Evolutionary conservation across 2,329 filamentous ascomycete genomes (phyloP), one percentile per base, ranked within the genome.

Genomic region (Cladosporium sp.): DNA sequence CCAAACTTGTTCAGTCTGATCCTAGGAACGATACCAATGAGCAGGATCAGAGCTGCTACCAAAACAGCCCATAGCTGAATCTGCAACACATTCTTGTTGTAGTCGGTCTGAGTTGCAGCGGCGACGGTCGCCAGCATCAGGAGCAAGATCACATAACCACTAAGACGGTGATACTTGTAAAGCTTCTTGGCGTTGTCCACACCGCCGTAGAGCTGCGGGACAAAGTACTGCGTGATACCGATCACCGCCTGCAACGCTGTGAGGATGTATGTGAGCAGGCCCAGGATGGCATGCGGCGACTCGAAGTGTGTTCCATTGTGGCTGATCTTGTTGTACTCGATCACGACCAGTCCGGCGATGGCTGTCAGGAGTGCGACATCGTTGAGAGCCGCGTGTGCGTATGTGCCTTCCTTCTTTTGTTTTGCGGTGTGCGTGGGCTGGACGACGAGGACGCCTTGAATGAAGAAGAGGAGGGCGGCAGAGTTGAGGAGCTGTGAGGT

Each of bases 131-230:
- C 85, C 62, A 96, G 75, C 62, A 93, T 80, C 66, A 95, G 68
- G 52, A 87, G 69, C 56, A 93, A 75, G 60, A 92, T 77, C 7
- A 85, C 64, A 71, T 99, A 97, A 2, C 93, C 94, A 20, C 80
- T 82, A 56, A 83, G 76, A 30, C 93, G 85, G 73, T 97, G 94
- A 68, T 92, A 96, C 75, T 96, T 97, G 81, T 93, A 97, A 42
- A 96, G 73, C 22, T 80, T 80, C 81, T 92, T 95, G 19, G 92
- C 93, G 3, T 85, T 86, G 25, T 90, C 86, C 63, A 88, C 85
- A 58, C 90, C 86, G 5, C 92, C 92, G 67, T 93, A 95, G 1
- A 96, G 67, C 0, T 71, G 70, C 0, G 92, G 92, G 2, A 84
- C 78, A 60, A 85, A 90, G 79, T 88, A 97, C 76, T 94, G 90